Base-by-base conservation (phyloP, 2,329 filamentous ascomycete species). In the Penicillium sp. region DNA sequence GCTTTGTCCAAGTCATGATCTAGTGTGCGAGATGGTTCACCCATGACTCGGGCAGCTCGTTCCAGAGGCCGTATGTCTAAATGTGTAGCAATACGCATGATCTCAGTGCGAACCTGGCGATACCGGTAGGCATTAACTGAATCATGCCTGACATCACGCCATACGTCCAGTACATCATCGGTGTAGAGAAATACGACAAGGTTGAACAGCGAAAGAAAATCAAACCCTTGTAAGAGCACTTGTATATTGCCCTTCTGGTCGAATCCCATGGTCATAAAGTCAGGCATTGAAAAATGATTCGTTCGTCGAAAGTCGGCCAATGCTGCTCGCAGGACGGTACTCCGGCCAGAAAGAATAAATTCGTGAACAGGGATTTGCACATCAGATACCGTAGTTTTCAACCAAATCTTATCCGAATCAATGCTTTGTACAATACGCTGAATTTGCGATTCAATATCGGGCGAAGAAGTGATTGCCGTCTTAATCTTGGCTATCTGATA, bases 1-100 rank as follows among this genome's bases (percentile, higher is more conserved):
- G 92, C 92, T 40, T 79, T 69, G 38, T 81, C 81, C 66, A 97
- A 81, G 64, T 97, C 91, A 45, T 76, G 67, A 62, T 88, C 80
- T 65, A 97, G 74, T 16, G 81, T 85, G 49, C 75, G 80, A 57
- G 83, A 78, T 0, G 89, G 83, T 35, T 81, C 78, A 5, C 82
- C 82, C 81, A 95, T 91, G 35, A 90, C 76, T 48, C 91, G 85
- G 0, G 89, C 89, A 18, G 90, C 87, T 43, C 85, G 81, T 72
- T 97, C 92, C 3, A 97, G 77, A 30, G 82, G 83, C 16, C 75
- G 71, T 70, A 97, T 80, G 14, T 87, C 84, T 1, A 97, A 79
- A 55, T 82, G 82, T 1, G 83, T 83, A 9, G 90, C 88, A n/a
- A 92, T 65, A 62, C 86, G 93, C 87, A 96, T 94, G n/a, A 97